phyloP scores from a whole-genome alignment of 306 rosid genomes.

The Rubus parviflorus region DNA sequence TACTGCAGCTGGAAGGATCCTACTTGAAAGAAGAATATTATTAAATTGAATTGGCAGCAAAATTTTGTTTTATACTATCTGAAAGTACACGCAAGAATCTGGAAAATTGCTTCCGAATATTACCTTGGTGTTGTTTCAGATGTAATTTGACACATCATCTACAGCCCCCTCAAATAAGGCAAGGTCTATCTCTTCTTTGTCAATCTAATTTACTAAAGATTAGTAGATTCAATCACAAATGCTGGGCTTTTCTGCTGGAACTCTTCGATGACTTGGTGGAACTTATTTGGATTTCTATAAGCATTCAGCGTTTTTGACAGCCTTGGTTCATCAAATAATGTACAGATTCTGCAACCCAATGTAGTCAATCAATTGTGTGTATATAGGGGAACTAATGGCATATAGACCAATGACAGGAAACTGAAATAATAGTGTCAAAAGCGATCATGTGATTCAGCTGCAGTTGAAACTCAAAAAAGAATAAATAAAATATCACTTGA shows the following conservation, averaged over 20 bases:
- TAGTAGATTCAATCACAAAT: not conserved
- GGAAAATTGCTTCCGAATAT: slow-evolving; percentile 5
- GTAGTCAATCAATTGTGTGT: not conserved
- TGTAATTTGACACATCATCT: slow-evolving; percentile 1
- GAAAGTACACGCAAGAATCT: not conserved
- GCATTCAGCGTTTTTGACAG: slow-evolving; percentile 15
- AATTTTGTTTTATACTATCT: not conserved
- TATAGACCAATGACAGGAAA: not conserved
- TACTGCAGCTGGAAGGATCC: slow-evolving; percentile 6
- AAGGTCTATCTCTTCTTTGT: slow-evolving; percentile 19
- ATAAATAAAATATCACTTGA: not conserved
- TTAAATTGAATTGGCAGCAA: slow-evolving; percentile 3
- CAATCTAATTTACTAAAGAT: slow-evolving; percentile 17
- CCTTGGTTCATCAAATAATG: slow-evolving; percentile 16
- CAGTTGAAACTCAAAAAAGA: not conserved
- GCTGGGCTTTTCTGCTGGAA: not conserved
- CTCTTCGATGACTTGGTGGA: not conserved
- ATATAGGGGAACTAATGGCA: not conserved
- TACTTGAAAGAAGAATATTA: not conserved
- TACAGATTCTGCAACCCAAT: slow-evolving; percentile 20
- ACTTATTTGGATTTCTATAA: slow-evolving; percentile 7
- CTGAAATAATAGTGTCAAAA: not conserved
- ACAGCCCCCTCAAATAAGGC: not conserved
- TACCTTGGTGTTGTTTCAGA: slow-evolving; percentile 8
- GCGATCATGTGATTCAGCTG: not conserved